Conservation (phyloP, 2,329 filamentous ascomycete species). For the Acrodontium crateriforme region DNA sequence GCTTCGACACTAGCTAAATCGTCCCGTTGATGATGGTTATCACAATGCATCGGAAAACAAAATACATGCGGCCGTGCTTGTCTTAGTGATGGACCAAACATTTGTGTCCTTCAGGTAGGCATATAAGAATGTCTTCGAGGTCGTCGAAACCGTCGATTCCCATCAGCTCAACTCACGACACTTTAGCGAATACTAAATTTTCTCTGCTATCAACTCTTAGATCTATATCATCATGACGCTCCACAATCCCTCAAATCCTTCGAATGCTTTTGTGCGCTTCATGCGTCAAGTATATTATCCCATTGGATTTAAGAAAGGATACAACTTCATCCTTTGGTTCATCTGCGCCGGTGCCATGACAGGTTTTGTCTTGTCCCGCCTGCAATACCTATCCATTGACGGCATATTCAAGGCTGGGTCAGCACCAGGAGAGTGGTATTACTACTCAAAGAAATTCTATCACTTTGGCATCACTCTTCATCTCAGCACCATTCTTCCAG, state of each 20-base stretch:
- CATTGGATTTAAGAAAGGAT: conserved; percentile 41
- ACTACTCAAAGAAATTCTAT: conserved; percentile 22
- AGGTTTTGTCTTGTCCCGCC: conserved; percentile 36
- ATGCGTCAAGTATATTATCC: conserved; percentile 25
- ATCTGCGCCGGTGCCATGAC: conserved; percentile 4
- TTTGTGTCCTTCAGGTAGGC: no score
- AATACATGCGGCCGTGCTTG: no score
- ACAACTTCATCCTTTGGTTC: conserved; percentile 41
- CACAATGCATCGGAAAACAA: no score
- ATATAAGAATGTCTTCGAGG: no score
- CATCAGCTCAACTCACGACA: no score
- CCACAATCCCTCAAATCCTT: conserved; percentile 5
- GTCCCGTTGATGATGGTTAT: no score
- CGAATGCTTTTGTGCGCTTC: conserved; percentile 8
- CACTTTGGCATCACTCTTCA: conserved; percentile 31
- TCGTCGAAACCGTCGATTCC: no score
- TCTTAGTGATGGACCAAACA: no score
- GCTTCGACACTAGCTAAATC: no score
- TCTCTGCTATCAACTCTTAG: neutral
- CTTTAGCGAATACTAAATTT: no score
- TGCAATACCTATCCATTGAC: conserved; percentile 37
- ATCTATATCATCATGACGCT: conserved; percentile 7
- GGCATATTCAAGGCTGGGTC: conserved; percentile 11
- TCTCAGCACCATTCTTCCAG: conserved; percentile 26
- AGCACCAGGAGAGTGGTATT: conserved; percentile 34